phyloP scores from a whole-genome alignment of 2,329 filamentous ascomycete genomes.

The Clarireedia hainanense region DNA sequence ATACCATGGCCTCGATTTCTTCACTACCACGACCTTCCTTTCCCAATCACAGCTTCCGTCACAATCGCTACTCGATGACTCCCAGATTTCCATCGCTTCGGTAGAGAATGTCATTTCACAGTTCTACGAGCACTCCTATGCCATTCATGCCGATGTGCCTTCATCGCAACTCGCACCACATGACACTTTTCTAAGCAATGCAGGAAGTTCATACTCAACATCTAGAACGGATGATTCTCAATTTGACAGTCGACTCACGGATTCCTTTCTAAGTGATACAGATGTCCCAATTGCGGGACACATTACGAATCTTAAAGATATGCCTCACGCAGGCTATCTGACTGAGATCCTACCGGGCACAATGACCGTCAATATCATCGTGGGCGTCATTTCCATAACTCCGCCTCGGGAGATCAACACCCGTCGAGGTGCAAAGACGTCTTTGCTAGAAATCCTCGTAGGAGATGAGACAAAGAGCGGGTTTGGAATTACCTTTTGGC shows the following conservation, averaged over 20 bases:
- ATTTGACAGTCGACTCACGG: not conserved
- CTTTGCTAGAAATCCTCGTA: slow-evolving; percentile 69
- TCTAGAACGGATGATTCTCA: slow-evolving; percentile 28
- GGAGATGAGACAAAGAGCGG: slow-evolving; percentile 79
- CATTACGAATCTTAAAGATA: slow-evolving; percentile 56
- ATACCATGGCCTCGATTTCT: slow-evolving; percentile 34
- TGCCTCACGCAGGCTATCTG: slow-evolving; percentile 62
- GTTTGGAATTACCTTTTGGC: slow-evolving; percentile 81
- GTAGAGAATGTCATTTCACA: slow-evolving; percentile 40
- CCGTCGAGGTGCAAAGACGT: slow-evolving; percentile 50
- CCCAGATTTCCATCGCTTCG: not conserved
- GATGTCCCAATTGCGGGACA: slow-evolving; percentile 27
- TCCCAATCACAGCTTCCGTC: slow-evolving; percentile 2
- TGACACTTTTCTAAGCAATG: slow-evolving; percentile 26
- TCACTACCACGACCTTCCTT: slow-evolving; percentile 33
- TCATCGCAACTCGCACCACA: slow-evolving; percentile 47
- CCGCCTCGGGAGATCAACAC: slow-evolving; percentile 62
- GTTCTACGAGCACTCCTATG: slow-evolving; percentile 74
- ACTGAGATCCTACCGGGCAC: slow-evolving; percentile 67
- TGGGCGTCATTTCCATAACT: slow-evolving; percentile 65
- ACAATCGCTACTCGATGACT: not conserved
- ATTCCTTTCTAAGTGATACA: not conserved
- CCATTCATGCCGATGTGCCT: slow-evolving; percentile 56
- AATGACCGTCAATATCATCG: slow-evolving; percentile 74
- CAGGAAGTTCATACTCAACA: slow-evolving; percentile 29